Conservation (phyloP, 352 stramenopile genomes). For the Achlya hypogyna region DNA sequence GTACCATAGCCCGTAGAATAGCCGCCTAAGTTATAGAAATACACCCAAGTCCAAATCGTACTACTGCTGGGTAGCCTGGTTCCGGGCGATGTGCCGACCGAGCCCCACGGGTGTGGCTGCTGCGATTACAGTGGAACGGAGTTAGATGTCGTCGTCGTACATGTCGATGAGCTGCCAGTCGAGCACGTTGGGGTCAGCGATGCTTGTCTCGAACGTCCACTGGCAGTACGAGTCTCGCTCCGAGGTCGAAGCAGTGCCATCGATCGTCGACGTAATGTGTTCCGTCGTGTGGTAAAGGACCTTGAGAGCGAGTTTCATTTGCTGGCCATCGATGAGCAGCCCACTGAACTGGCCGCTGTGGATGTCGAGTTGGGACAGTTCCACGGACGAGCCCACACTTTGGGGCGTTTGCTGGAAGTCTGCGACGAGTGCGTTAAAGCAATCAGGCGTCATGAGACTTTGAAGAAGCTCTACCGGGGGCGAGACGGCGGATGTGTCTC, state of each 20-base stretch:
- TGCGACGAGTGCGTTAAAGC: background rate
- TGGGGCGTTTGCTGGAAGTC: slow-evolving; percentile 6
- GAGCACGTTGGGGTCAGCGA: background rate
- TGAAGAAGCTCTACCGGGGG: background rate
- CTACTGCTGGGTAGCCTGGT: background rate
- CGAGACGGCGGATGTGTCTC: background rate
- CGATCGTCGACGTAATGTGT: slow-evolving; percentile 3
- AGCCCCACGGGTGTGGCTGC: background rate
- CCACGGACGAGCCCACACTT: background rate
- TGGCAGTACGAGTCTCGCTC: slow-evolving; percentile 12
- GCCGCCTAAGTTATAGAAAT: background rate
- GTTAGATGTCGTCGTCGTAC: background rate
- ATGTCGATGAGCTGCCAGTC: slow-evolving; percentile 9
- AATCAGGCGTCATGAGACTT: slow-evolving; percentile 6
- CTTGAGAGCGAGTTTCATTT: slow-evolving; percentile 4
- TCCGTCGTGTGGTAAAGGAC: slow-evolving; percentile 14
- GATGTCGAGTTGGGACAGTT: slow-evolving; percentile 9
- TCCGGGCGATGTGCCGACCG: background rate
- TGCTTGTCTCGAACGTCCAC: slow-evolving; percentile 8
- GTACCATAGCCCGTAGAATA: no score
- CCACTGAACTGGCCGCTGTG: slow-evolving; percentile 5
- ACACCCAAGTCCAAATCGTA: background rate
- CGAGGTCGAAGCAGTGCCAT: background rate
- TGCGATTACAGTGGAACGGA: no score
- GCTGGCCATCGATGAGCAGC: background rate